phyloP scores from a whole-genome alignment of 1,284 basidiomycete species.

The Tilletiaria anomala region DNA sequence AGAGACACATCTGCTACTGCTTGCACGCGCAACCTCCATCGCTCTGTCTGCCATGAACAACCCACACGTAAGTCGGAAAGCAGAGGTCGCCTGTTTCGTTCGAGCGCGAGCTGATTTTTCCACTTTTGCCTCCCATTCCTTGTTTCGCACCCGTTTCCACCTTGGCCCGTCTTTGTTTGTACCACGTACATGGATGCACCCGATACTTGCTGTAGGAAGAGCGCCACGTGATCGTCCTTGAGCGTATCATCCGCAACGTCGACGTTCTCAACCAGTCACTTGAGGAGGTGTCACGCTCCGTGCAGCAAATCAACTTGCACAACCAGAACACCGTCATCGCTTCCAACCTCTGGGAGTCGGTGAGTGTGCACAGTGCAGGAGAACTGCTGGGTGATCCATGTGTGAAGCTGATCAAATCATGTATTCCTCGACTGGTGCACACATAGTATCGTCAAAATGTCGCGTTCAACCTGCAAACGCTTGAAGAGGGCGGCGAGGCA shows the following conservation, averaged over 20 bases:
- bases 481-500: no score
- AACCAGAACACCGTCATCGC: slow-evolving; percentile 33
- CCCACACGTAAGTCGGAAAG: no score
- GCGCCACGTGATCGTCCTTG: slow-evolving; percentile 70
- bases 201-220: no score
- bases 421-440: neutral
- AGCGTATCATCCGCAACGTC: slow-evolving; percentile 76
- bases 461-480: slow-evolving; percentile 34
- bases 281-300: slow-evolving; percentile 61
- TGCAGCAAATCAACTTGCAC: slow-evolving; percentile 43
- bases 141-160: no score
- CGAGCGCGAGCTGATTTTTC: no score
- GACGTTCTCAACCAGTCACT: slow-evolving; percentile 45
- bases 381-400: neutral
- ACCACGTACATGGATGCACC: no score
- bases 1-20: no score
- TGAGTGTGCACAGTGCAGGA: slow-evolving; percentile 7
- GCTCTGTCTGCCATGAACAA: no score
- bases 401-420: neutral
- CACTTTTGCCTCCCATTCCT: no score
- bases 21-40: no score
- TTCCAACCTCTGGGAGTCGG: slow-evolving; percentile 31
- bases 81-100: no score
- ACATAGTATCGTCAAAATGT: slow-evolving; percentile 34
- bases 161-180: no score